Conservation (phyloP, 1,139 yeast genomes). For the Geotrichum bryndzae region DNA sequence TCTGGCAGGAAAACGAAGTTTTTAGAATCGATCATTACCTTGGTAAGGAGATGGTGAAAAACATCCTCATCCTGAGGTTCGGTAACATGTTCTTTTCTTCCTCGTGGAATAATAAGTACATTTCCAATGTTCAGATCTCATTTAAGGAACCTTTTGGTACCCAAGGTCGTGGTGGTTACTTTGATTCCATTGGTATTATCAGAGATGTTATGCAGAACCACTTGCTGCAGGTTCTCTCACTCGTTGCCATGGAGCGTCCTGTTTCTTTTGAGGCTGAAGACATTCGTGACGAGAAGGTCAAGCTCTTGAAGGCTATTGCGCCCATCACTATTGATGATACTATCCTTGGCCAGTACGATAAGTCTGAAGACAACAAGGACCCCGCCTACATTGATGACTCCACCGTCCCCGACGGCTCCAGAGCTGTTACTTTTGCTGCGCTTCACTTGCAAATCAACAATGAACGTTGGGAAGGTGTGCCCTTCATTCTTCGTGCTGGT, state of each 20-base stretch:
- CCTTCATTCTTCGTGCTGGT: constrained; percentile 92
- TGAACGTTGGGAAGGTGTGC: constrained; percentile 98
- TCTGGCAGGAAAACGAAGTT: constrained; percentile 85
- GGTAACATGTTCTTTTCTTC: constrained; percentile 82
- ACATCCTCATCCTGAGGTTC: constrained; percentile 78
- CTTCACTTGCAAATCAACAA: constrained; percentile 68
- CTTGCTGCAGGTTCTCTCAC: constrained; percentile 81
- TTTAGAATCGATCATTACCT: constrained; percentile 95
- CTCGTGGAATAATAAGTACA: constrained; percentile 77
- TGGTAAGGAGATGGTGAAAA: constrained; percentile 97
- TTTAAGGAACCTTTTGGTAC: constrained; percentile 97
- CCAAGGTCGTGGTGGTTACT: constrained; percentile 98
- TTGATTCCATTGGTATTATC: constrained; percentile 89
- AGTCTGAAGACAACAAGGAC: constrained; percentile 77
- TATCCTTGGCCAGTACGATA: constrained; percentile 80
- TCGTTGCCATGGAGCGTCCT: constrained; percentile 95
- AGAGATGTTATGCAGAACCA: constrained; percentile 99
- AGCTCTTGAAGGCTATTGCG: constrained; percentile 75
- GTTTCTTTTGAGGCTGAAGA: constrained; percentile 84
- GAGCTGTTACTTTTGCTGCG: constrained; percentile 88
- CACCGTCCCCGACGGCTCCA: constrained; percentile 75
- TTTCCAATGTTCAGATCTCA: constrained; percentile 75
- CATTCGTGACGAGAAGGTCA: constrained; percentile 92
- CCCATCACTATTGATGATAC: constrained; percentile 61
- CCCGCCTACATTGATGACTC: constrained; percentile 92